A percentile compares a stretch with the other conserved stretches of the same genome.
Conservation (phyloP, 2,329 filamentous ascomycete species). For the Curvularia eragrostidis region DNA sequence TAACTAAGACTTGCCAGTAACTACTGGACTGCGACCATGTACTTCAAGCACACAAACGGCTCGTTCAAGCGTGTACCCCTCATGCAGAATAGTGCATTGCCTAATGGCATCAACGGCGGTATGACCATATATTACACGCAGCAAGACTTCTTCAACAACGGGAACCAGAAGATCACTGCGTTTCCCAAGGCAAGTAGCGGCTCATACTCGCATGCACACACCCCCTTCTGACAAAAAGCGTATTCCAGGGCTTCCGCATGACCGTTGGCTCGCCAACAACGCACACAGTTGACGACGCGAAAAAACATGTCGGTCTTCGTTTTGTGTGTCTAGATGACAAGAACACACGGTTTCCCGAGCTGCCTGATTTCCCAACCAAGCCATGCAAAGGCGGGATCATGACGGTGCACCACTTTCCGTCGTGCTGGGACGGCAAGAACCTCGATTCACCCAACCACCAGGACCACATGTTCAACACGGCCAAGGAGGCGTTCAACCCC, state of each 20-base stretch:
- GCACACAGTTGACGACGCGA: conserved; percentile 14
- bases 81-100: conserved; percentile 22
- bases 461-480: too few relatives aligned
- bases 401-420: conserved; percentile 32
- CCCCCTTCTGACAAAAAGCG: background rate
- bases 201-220: too few relatives aligned
- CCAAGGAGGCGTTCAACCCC: too few relatives aligned
- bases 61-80: conserved; percentile 38
- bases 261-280: conserved; percentile 42
- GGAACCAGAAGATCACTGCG: conserved; percentile 32
- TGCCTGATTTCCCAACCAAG: too few relatives aligned
- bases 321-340: too few relatives aligned
- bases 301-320: too few relatives aligned
- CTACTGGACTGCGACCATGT: conserved; percentile 44
- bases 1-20: conserved; percentile 14
- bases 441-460: conserved; percentile 62
- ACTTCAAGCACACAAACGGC: conserved; percentile 38
- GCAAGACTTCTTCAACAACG: conserved; percentile 44
- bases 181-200: conserved; percentile 33
- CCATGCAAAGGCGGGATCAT: conserved; percentile 15
- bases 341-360: too few relatives aligned
- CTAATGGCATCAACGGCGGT: conserved; percentile 37
- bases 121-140: conserved; percentile 44
- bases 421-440: conserved; percentile 57
- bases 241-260: conserved; percentile 41